Evolutionary conservation across 2,329 filamentous ascomycete species (phyloP).

Genomic region (Plectosphaerella sp.): DNA sequence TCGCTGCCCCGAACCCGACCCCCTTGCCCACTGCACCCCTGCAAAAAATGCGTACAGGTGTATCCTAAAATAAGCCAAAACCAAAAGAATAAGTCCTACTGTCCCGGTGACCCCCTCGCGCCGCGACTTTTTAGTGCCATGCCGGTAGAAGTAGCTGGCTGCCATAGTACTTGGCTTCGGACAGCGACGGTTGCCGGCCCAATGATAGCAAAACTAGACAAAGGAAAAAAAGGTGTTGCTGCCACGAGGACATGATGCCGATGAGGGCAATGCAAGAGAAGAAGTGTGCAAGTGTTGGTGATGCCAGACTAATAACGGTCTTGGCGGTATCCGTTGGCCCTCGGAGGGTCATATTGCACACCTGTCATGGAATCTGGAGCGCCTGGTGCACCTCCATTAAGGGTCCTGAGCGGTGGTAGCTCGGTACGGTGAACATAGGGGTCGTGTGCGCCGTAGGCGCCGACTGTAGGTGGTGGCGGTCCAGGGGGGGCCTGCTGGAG

Average conservation of each 20-base stretch:
- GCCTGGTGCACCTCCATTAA: conserved; percentile 37
- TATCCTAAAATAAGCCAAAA: neutral
- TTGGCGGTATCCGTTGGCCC: conserved; percentile 41
- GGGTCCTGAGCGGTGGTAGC: conserved; percentile 52
- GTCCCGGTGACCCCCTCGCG: too few species aligned
- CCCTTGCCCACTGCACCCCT: too few species aligned
- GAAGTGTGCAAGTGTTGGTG: neutral
- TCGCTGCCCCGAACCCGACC: neutral
- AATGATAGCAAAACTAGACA: neutral
- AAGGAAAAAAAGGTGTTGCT: neutral
- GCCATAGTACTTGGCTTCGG: neutral
- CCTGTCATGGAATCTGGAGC: conserved; percentile 61
- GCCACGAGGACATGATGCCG: neutral
- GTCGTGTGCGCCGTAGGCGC: conserved; percentile 19
- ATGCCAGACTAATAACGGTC: conserved; percentile 23
- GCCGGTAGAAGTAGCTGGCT: too few species aligned
- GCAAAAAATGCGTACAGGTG: neutral
- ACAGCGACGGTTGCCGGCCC: neutral
- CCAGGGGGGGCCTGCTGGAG: conserved; percentile 2
- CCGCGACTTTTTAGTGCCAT: too few species aligned
- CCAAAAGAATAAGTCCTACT: neutral
- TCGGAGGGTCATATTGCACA: conserved; percentile 55
- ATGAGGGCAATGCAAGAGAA: neutral
- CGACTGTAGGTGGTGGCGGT: conserved; percentile 16
- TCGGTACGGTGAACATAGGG: conserved; percentile 37